These are phyloP conservation scores for Gardenia jasminoides DNA, from an alignment of 257 asterid genomes.

Conservation along the genomic window DNA sequence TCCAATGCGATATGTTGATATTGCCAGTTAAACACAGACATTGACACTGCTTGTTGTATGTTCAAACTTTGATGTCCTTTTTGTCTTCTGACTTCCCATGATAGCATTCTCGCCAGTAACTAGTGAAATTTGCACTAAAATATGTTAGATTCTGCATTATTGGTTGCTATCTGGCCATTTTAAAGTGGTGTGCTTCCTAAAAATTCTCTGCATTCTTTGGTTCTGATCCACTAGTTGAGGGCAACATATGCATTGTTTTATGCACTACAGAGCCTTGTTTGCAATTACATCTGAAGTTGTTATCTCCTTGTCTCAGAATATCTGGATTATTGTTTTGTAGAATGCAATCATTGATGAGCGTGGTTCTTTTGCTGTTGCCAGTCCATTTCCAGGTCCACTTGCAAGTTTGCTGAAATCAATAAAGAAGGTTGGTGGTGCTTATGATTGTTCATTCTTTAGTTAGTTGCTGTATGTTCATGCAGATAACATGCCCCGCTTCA, in stretches of 20 bases:
- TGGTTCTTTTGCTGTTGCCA: conserved; percentile 78
- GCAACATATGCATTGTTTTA: not conserved
- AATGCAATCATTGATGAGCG: conserved; percentile 86
- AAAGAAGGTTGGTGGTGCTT: conserved; percentile 42
- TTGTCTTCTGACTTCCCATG: too few species aligned
- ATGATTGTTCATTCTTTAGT: conserved; percentile 3
- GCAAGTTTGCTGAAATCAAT: conserved; percentile 56
- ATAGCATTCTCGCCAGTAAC: not conserved
- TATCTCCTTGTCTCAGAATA: not conserved
- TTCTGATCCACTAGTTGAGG: not conserved
- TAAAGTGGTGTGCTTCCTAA: not conserved
- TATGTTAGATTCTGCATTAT: too few species aligned
- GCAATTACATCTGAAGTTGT: conserved; percentile 6
- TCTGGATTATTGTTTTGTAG: conserved; percentile 35
- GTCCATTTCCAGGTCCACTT: conserved; percentile 78
- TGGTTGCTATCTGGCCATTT: not conserved
- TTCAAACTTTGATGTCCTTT: not conserved
- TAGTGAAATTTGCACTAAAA: not conserved
- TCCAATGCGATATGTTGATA: not conserved
- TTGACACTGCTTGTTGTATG: not conserved
- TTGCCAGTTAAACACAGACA: not conserved
- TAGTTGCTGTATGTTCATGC: not conserved
- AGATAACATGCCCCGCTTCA: not conserved
- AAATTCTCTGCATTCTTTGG: not conserved
- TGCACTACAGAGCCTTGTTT: not conserved